Evolutionary conservation across 2,329 filamentous ascomycete genomes (phyloP).

Genomic region (Aspergillus candidus): DNA sequence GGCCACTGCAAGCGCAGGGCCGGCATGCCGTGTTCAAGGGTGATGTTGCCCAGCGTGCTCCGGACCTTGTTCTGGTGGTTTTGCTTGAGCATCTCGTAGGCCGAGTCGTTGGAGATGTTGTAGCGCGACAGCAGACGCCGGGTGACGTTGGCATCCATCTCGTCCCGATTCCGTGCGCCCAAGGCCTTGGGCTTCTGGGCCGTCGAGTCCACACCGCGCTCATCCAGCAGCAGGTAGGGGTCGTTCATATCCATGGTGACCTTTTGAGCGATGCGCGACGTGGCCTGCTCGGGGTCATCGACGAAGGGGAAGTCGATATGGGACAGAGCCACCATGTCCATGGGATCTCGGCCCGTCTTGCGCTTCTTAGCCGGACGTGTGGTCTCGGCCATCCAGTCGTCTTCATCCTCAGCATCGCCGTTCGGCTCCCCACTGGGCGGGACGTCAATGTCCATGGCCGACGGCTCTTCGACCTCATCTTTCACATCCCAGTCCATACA

Average conservation of each 20-base stretch:
- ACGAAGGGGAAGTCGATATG: conserved; percentile 64
- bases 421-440: conserved; percentile 15
- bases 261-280: conserved; percentile 66
- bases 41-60: conserved; percentile 81
- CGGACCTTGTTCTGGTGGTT: conserved; percentile 95
- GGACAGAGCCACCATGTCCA: conserved; percentile 47
- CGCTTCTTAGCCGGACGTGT: conserved; percentile 60
- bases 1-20: conserved; percentile 89
- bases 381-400: conserved; percentile 44
- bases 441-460: conserved; percentile 33
- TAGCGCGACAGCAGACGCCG: conserved; percentile 75
- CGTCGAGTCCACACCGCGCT: conserved; percentile 59
- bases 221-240: conserved; percentile 76
- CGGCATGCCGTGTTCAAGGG: conserved; percentile 91
- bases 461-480: conserved; percentile 40
- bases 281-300: conserved; percentile 71
- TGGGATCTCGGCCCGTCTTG: conserved; percentile 44
- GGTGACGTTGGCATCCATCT: conserved; percentile 64
- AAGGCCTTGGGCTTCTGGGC: conserved; percentile 46
- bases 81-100: conserved; percentile 91
- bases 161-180: conserved; percentile 40
- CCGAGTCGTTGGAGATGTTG: conserved; percentile 93
- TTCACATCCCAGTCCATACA: conserved; percentile 79
- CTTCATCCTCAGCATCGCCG: conserved; percentile 48
- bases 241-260: conserved; percentile 84